Base-by-base conservation (phyloP, 2,329 filamentous ascomycete species). In the Fusarium mexicanum region DNA sequence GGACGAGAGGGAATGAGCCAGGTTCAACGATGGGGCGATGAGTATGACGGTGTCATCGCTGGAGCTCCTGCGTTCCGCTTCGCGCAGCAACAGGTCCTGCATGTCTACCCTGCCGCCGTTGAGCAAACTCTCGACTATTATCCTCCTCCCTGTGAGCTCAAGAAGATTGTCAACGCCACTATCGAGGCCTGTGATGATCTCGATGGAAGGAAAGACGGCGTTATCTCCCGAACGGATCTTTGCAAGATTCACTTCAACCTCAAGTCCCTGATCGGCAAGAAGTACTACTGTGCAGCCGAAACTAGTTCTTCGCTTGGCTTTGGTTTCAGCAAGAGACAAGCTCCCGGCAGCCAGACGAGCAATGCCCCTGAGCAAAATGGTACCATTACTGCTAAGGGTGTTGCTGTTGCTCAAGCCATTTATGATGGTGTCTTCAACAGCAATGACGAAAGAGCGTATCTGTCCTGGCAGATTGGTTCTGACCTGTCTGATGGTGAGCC, bases 1-100 rank as follows among this genome's bases (percentile, higher is more conserved):
- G 84, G 86, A 2, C 83, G 87, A 47, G 85, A 88, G 78, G 87
- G 86, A 20, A 74, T 75, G 72, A 74, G 68, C 26, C 72, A 75
- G 55, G 64, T 74, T 37, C 72, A 74, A 35, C 62, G 68, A 54
- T 75, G 71, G 71, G 71, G 71, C 2, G 64, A 74, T 2, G 53
- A 72, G 43, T 75, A 75, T 31, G 71, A 75, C 31, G 72, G 72
- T 4, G 71, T 74, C 6, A 64, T 75, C 35, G 62, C 61, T 9
- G 71, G 72, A 26, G 72, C 72, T 2, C 71, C 60, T n/a, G 84
- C 22, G 84, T 61, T 64, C 1, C 44, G 61, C 12, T 64, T 64
- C 3, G 44, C 55, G 3, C 61, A 64, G 18, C 61, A 64, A 18
- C 61, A 64, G 18, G 38, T 61, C 31, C 44, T 64, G 2, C 55